Conservation (phyloP, 2,329 filamentous ascomycete species). For the Ciborinia camelliae region DNA sequence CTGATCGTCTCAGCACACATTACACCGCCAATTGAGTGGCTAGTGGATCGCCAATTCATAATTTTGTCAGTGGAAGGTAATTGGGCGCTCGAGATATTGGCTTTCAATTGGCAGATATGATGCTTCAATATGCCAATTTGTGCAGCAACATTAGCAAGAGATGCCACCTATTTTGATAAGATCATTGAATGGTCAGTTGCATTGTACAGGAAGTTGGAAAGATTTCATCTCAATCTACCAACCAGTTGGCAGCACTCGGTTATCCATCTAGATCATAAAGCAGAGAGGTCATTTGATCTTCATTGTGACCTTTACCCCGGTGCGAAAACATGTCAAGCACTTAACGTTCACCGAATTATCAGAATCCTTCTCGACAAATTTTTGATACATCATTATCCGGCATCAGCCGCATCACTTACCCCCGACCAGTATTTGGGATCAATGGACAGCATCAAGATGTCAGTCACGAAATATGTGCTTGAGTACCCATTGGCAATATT, state of each 20-base stretch:
- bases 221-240: slow-evolving; percentile 8
- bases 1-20: slow-evolving; percentile 17
- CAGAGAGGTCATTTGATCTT: slow-evolving; percentile 10
- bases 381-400: background rate
- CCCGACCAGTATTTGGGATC: background rate
- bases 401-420: background rate
- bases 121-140: slow-evolving; percentile 17
- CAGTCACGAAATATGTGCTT: slow-evolving; percentile 21
- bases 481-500: slow-evolving; percentile 19
- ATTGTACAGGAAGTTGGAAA: slow-evolving; percentile 9
- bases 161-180: background rate
- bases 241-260: slow-evolving; percentile 1
- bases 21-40: slow-evolving; percentile 15
- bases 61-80: background rate
- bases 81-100: slow-evolving; percentile 2
- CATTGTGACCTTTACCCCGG: slow-evolving; percentile 11
- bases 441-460: slow-evolving; percentile 3
- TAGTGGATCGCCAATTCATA: slow-evolving; percentile 7
- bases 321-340: slow-evolving; percentile 16
- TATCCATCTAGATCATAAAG: background rate
- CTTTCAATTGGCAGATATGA: slow-evolving; percentile 14
- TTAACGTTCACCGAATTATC: slow-evolving; percentile 19
- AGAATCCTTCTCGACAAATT: slow-evolving; percentile 22
- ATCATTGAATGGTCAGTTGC: background rate
- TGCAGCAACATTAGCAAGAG: slow-evolving; percentile 4